These are phyloP conservation scores for Morella rubra DNA, from an alignment of 306 rosid species.

Conservation along the genomic window DNA sequence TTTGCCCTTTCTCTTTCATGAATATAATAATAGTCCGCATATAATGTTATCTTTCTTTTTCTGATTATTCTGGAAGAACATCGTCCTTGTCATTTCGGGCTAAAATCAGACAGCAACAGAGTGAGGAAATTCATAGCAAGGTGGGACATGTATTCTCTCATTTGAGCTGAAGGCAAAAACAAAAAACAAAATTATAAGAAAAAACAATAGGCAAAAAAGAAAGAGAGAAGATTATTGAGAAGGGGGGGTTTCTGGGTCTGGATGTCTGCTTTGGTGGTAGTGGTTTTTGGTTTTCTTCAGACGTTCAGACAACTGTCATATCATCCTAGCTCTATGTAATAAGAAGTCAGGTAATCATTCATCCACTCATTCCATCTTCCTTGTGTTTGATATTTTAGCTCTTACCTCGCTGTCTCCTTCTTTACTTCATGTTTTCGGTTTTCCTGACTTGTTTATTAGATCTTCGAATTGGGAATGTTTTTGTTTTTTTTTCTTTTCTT, in stretches of 20 bases:
- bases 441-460: background rate
- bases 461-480: constrained; percentile 10
- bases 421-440: too few species aligned
- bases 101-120: constrained; percentile 17
- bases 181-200: background rate
- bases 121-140: constrained; percentile 17
- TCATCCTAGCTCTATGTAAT: constrained; percentile 33
- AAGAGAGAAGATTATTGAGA: background rate
- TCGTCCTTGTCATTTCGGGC: constrained; percentile 39
- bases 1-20: constrained; percentile 31
- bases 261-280: constrained; percentile 22
- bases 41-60: constrained; percentile 36
- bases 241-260: background rate
- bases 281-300: constrained; percentile 19
- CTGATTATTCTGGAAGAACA: constrained; percentile 48
- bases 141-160: constrained; percentile 5
- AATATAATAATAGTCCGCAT: background rate
- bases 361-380: constrained; percentile 5
- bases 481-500: background rate
- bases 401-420: too few species aligned
- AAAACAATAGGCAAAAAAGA: too few species aligned
- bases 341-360: constrained; percentile 49
- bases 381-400: too few species aligned
- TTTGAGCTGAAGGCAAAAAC: constrained; percentile 25
- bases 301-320: background rate